phyloP scores from a whole-genome alignment of 179 eudicot genomes.

The Carnegiea gigantea region DNA sequence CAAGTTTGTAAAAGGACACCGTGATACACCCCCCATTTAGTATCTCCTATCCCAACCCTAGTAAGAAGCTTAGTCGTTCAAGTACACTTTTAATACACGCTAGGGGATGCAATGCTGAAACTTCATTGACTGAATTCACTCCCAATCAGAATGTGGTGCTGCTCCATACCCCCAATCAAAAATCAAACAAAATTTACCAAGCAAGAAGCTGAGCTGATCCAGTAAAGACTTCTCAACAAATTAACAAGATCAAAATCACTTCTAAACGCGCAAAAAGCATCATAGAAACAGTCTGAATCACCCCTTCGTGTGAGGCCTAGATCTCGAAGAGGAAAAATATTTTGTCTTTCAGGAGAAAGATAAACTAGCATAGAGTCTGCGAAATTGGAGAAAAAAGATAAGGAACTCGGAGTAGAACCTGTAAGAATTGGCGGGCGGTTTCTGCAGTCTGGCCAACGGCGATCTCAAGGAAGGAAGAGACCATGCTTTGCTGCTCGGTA shows the following conservation, averaged over 20 bases:
- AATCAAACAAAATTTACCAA: not conserved
- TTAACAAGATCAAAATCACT: not conserved
- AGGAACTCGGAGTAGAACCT: constrained; percentile 35
- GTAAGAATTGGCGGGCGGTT: constrained; percentile 84
- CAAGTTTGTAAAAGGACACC: not conserved
- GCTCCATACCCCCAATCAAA: not conserved
- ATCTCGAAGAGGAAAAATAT: not conserved
- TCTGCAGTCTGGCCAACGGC: constrained; percentile 87
- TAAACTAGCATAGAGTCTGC: not conserved
- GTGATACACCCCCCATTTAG: not conserved
- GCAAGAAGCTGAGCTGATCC: not conserved
- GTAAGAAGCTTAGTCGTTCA: not conserved
- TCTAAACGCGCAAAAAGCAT: not conserved
- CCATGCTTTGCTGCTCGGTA: constrained; percentile 56
- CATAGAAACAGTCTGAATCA: not conserved
- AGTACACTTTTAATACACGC: not conserved
- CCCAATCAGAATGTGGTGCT: not conserved
- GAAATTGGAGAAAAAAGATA: not conserved
- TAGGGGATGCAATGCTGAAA: not conserved
- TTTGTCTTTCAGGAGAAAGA: not conserved
- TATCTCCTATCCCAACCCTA: not conserved
- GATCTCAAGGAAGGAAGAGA: constrained; percentile 82
- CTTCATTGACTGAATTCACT: not conserved
- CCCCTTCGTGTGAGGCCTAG: not conserved
- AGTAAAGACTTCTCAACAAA: not conserved